A percentile compares a stretch with the other conserved stretches of the same genome.
Evolutionary conservation across 441 rosid species (phyloP).

Genomic region (Lepidium campestre): DNA sequence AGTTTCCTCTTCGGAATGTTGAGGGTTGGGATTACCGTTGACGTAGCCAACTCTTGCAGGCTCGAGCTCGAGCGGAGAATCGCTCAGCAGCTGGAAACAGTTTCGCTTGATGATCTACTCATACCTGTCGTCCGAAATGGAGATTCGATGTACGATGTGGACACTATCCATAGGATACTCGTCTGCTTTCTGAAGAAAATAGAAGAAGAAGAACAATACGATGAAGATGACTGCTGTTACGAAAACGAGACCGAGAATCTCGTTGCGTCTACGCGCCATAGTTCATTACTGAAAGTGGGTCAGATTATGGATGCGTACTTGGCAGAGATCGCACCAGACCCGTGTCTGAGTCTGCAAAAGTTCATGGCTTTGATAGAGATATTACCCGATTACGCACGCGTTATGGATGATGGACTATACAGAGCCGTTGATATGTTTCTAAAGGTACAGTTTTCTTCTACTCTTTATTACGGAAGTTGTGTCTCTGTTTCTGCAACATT

Average conservation of each 20-base stretch:
- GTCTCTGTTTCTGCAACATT: not conserved
- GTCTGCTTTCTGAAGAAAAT: constrained; percentile 60
- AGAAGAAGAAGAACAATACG: constrained; percentile 45
- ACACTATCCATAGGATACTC: constrained; percentile 64
- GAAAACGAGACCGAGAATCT: constrained; percentile 25
- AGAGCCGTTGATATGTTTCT: constrained; percentile 73
- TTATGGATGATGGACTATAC: constrained; percentile 64
- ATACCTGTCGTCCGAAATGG: constrained; percentile 59
- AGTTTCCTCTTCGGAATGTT: constrained; percentile 78
- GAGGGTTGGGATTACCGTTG: constrained; percentile 58
- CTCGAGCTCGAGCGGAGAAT: constrained; percentile 63
- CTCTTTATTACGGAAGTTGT: not conserved
- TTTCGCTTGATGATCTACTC: constrained; percentile 66
- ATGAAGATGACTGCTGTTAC: constrained; percentile 33
- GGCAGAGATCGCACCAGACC: constrained; percentile 53
- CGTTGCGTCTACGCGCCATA: constrained; percentile 16
- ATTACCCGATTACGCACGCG: constrained; percentile 58
- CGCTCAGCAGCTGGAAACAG: constrained; percentile 52
- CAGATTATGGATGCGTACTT: constrained; percentile 61
- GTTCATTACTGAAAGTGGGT: constrained; percentile 51
- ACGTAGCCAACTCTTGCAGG: constrained; percentile 44
- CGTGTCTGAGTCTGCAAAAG: constrained; percentile 52
- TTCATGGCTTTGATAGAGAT: constrained; percentile 61
- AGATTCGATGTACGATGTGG: constrained; percentile 62
- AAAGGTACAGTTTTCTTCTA: constrained; percentile 36